Evolutionary conservation across 2,329 filamentous ascomycete genomes (phyloP).

Genomic region (Mollisia scopiformis): DNA sequence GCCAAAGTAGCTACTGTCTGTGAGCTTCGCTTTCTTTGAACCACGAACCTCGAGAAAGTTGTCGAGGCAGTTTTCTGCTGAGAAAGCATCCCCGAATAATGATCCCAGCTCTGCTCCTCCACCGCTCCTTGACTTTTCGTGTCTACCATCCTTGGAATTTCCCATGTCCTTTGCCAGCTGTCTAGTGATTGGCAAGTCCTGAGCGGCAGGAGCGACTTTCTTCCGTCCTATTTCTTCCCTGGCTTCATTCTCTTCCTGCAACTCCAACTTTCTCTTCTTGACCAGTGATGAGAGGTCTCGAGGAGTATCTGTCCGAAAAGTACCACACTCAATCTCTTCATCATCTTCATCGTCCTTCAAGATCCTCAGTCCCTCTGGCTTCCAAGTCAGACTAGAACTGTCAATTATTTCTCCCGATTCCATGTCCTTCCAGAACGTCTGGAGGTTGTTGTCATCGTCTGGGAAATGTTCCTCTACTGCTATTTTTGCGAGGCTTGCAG

Average conservation of each 20-base stretch:
- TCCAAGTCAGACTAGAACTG: conserved; percentile 48
- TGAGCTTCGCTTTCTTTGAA: conserved; percentile 33
- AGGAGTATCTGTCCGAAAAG: conserved; percentile 22
- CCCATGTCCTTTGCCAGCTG: conserved; percentile 11
- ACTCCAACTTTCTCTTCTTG: conserved; percentile 41
- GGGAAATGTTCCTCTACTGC: conserved; percentile 43
- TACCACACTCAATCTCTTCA: conserved; percentile 38
- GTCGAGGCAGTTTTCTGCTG: conserved; percentile 45
- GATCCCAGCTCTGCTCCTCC: conserved; percentile 2
- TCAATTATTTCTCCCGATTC: conserved; percentile 36
- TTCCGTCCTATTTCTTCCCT: conserved; percentile 3
- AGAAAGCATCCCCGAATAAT: conserved; percentile 37
- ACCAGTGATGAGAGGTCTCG: conserved; percentile 42
- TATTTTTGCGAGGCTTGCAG: conserved; percentile 35
- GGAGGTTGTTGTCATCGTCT: conserved; percentile 41
- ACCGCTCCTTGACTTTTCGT: too few relatives aligned
- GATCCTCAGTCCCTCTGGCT: conserved; percentile 49
- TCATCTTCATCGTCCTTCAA: conserved; percentile 43
- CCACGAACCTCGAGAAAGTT: conserved; percentile 55
- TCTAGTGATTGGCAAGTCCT: conserved; percentile 22
- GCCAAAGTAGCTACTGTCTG: conserved; percentile 34
- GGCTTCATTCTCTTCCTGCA: not conserved
- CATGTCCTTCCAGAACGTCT: conserved; percentile 39
- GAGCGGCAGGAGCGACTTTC: not conserved
- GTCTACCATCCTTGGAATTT: too few relatives aligned